Percentiles rank a stretch among this genome's conserved stretches.
Conservation (phyloP, 495 filamentous ascomycete genomes). For the Cudoniella acicularis region DNA sequence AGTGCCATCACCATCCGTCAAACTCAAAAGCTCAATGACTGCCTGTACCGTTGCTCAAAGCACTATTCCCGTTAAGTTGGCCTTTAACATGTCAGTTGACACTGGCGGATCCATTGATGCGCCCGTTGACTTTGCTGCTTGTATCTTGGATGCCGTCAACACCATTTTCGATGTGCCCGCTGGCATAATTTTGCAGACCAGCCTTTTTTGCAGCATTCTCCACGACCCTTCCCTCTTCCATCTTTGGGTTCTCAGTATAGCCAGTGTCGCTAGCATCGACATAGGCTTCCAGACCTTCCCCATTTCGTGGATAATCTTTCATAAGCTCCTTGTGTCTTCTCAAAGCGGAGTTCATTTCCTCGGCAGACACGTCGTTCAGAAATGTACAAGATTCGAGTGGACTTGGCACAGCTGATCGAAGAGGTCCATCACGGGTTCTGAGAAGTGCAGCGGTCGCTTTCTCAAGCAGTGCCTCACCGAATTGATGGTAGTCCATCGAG, state of each 20-base stretch:
- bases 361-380: constrained; percentile 48
- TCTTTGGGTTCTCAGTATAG: constrained; percentile 42
- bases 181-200: constrained; percentile 29
- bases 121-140: not conserved
- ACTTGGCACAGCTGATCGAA: constrained; percentile 55
- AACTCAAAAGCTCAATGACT: too few species aligned
- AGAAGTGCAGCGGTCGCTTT: constrained; percentile 58
- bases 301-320: constrained; percentile 50
- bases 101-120: not conserved
- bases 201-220: constrained; percentile 31
- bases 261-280: constrained; percentile 57
- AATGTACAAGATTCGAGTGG: constrained; percentile 55
- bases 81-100: too few species aligned
- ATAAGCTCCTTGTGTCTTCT: constrained; percentile 49
- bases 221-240: constrained; percentile 29
- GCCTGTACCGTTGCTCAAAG: constrained; percentile 1
- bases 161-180: constrained; percentile 10
- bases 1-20: too few species aligned
- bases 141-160: constrained; percentile 28
- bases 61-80: not conserved
- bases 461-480: constrained; percentile 53
- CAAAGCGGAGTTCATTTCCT: constrained; percentile 50
- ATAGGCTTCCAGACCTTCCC: constrained; percentile 56
- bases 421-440: constrained; percentile 57
- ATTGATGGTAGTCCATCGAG: constrained; percentile 59